Percentiles rank a stretch among this genome's conserved stretches.
phyloP scores from a whole-genome alignment of 257 asterid genomes.

The Orobanche coerulescens region DNA sequence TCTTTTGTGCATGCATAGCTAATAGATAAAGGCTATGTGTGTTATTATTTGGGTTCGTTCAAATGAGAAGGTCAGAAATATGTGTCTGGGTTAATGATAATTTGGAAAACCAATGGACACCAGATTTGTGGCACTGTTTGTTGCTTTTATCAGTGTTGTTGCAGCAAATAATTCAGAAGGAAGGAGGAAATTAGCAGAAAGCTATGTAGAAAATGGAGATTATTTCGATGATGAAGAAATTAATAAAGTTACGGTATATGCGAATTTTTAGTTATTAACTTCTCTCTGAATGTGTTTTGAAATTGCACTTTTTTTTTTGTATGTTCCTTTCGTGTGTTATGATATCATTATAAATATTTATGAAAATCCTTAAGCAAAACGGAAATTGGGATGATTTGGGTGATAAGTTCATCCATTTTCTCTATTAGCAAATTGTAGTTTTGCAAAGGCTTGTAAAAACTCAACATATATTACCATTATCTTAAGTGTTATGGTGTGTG shows the following conservation, averaged over 20 bases:
- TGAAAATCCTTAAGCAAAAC: not conserved
- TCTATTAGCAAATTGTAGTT: not conserved
- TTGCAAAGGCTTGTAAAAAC: not conserved
- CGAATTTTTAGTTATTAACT: too few relatives aligned
- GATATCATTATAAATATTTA: not conserved
- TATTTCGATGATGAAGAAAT: conserved; percentile 25
- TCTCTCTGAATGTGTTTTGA: too few relatives aligned
- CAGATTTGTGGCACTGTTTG: conserved; percentile 38
- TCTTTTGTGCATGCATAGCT: conserved; percentile 37
- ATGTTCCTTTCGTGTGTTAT: not conserved
- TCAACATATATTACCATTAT: not conserved
- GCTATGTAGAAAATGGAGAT: conserved; percentile 18
- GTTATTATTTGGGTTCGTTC: conserved; percentile 30
- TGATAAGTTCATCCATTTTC: not conserved
- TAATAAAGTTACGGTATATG: conserved; percentile 37
- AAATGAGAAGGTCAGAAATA: conserved; percentile 28
- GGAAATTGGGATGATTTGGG: not conserved
- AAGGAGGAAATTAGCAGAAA: conserved; percentile 38
- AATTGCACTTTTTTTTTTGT: not conserved
- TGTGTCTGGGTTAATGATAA: conserved; percentile 25
- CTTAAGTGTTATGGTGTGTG: not conserved
- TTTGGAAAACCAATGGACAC: conserved; percentile 43
- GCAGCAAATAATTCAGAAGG: conserved; percentile 50
- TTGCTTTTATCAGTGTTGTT: conserved; percentile 45
- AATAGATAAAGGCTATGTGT: conserved; percentile 27